Percentiles rank a stretch among this genome's conserved stretches.
These are phyloP conservation scores for Rehmannia glutinosa DNA, from an alignment of 257 asterid genomes.

Conservation along the genomic window DNA sequence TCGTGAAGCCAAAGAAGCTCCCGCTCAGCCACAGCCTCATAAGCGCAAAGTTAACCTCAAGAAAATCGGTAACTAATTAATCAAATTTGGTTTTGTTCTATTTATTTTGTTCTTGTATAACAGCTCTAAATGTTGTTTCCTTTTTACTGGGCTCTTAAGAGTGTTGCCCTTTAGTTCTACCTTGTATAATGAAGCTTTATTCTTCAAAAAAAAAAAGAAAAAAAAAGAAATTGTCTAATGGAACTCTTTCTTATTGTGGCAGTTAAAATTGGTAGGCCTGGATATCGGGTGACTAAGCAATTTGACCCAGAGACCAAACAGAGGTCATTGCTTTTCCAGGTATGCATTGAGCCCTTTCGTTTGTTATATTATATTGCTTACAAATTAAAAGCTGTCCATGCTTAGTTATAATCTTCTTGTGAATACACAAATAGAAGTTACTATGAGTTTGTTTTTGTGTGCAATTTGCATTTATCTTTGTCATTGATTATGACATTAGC, in stretches of 20 bases:
- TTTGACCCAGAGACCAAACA: conserved; percentile 90
- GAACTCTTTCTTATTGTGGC: conserved; percentile 19
- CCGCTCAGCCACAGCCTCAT: conserved; percentile 98
- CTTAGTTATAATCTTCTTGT: neutral
- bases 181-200: neutral
- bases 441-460: no score
- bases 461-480: neutral
- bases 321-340: conserved; percentile 96
- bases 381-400: neutral
- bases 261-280: conserved; percentile 99
- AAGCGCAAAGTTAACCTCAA: conserved; percentile 80
- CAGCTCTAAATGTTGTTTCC: neutral
- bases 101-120: neutral
- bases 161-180: neutral
- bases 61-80: conserved; percentile 46
- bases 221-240: neutral
- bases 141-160: neutral
- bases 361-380: neutral
- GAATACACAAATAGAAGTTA: no score
- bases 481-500: neutral
- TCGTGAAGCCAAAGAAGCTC: conserved; percentile 96
- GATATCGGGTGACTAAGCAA: conserved; percentile 95
- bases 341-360: conserved; percentile 7
- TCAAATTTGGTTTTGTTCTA: neutral
- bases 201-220: neutral